Evolutionary conservation across 192 early-diverging fungal genomes (phyloP).

Genomic region (Obelidium mucronatum): DNA sequence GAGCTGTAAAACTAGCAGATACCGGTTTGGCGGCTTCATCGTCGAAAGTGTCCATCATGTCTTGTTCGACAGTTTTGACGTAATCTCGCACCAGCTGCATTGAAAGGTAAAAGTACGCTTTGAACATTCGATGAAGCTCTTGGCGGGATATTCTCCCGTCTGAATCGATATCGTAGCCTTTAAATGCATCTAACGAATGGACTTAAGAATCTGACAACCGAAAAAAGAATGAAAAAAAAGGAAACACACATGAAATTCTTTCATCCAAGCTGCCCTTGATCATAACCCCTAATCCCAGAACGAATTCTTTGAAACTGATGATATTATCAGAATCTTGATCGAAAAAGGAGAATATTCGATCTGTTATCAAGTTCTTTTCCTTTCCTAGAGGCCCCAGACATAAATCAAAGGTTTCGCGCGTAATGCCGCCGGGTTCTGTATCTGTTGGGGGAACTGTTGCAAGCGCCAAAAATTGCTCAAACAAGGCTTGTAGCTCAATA

Average conservation of each 20-base stretch:
- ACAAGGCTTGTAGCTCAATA: slow-evolving; percentile 85
- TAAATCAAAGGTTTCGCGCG: slow-evolving; percentile 77
- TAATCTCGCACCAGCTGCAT: slow-evolving; percentile 90
- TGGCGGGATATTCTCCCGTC: slow-evolving; percentile 85
- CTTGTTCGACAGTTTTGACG: slow-evolving; percentile 88
- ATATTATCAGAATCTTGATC: slow-evolving; percentile 81
- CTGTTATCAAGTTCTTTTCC: slow-evolving; percentile 84
- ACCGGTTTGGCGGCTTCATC: slow-evolving; percentile 85
- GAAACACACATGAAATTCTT: slow-evolving; percentile 77
- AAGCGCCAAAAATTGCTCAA: slow-evolving; percentile 85
- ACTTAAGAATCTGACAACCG: not conserved
- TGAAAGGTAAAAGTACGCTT: slow-evolving; percentile 89
- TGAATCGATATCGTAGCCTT: slow-evolving; percentile 90
- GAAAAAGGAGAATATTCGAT: slow-evolving; percentile 88
- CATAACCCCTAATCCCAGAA: slow-evolving; percentile 78
- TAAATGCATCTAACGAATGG: slow-evolving; percentile 72
- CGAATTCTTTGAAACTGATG: slow-evolving; percentile 86
- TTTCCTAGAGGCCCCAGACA: slow-evolving; percentile 88
- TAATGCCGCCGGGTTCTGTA: slow-evolving; percentile 73
- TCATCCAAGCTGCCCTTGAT: slow-evolving; percentile 91
- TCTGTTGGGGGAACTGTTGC: slow-evolving; percentile 63
- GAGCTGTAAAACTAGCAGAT: slow-evolving; percentile 86
- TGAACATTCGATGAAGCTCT: slow-evolving; percentile 89
- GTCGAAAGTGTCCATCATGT: slow-evolving; percentile 84
- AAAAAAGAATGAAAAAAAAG: too few species aligned